Base-by-base conservation (phyloP, 2,329 filamentous ascomycete species). In the Phialophora macrospora region DNA sequence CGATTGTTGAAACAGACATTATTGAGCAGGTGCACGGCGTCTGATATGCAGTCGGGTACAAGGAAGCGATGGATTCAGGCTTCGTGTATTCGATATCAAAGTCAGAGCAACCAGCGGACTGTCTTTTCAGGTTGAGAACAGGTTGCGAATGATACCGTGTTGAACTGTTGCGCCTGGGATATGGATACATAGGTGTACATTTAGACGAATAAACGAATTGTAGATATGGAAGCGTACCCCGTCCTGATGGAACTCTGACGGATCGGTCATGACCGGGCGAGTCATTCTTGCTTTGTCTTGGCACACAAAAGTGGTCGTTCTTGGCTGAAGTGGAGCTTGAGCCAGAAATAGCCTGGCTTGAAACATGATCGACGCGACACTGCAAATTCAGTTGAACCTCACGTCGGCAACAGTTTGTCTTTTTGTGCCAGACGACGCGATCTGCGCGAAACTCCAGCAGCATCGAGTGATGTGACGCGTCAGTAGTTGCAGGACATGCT, bases 1-100 rank as follows among this genome's bases (percentile, higher is more conserved):
- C 73, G 0, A 55, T 74, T 26, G 68, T 74, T 44, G 73, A 74
- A 46, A 68, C 61, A 9, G 66, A 65, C 30, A 67, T 67, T 26
- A 59, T 67, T 32, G 65, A 67, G n/a, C 65, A 67, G 55, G 61
- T 67, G 12, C 61, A 62, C 11, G 57, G 65, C 14, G 54, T 67
- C 12, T 64, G 62, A 67, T 14, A 22, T 12, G 48, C 22, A 24
- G 48, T 22, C 38, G 14, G 14, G 17, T n/a, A 17, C 38, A 41
- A 38, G 38, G 38, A 41, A 41, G 17, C 17, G 17, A 41, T 17
- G 38, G 38, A n/a, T 1, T n/a, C 38, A 8, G 17, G 17, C 17
- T 44, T n/a, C 38, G 3, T 44, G 38, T 44, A 8, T 44, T 8
- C 17, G 38, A n/a, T 44, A n/a, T n/a, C 38, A 8, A n/a, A 22